Base-by-base conservation (phyloP, 805 yeast species). In the Wickerhamiella vanderwaltii region DNA sequence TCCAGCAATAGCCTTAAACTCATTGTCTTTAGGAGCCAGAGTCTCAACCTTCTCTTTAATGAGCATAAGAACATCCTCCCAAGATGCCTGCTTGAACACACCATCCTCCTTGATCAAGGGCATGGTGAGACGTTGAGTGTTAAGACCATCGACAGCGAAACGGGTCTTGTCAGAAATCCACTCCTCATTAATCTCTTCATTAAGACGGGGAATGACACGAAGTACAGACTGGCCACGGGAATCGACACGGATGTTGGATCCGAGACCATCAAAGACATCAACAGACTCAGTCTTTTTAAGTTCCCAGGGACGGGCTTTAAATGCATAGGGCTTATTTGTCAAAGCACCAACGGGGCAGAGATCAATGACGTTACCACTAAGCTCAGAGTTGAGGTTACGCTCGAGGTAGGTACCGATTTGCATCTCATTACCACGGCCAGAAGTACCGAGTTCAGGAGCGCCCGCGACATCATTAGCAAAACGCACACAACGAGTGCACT, bases 291-390 rank as follows among this genome's bases (percentile, higher is more conserved):
- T 82, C 68, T 82, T 76, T 67, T 82, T 83, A 59, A 84, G 72
- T 64, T 83, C 94, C 94, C 94, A 83, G 23, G 94, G 94, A 59
- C 94, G 73, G 12, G 94, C 93, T 58, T 75, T 77, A 71, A 83
- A 83, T n/a, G 94, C 86, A 55, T 83, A 83, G 19, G 94, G 94
- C 63, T 84, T 84, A 22, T 84, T 75, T 26, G 94, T 84, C 54
- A 83, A 73, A 1, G 94, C 94, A 54, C 94, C 94, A 48, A 83
- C 94, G 16, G 94, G 94, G 66, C 94, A 83, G 51, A 83, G 69
- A 60, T 83, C 94, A 50, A 84, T 74, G 50, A 83, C 77, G 65
- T 83, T 83, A 56, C 94, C 94, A 36, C 87, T 77, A 66, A 83
- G 65, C 65, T 83, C 94, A 7, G 86, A 71, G 64, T 82, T 80